Evolutionary conservation across 306 rosid species (phyloP).

Genomic region (Heteromeles arbutifolia): DNA sequence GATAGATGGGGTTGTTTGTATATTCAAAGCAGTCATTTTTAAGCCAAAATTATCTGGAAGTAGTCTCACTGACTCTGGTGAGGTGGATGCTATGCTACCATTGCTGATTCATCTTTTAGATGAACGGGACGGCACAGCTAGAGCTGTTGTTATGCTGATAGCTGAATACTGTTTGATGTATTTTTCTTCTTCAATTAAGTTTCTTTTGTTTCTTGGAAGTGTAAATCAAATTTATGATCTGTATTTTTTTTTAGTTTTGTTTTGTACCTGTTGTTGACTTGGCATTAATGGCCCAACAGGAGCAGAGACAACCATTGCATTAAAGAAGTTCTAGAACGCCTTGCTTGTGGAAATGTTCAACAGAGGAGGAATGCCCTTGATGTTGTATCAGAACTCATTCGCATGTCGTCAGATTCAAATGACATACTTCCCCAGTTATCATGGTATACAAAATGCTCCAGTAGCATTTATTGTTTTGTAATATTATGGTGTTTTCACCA

Average conservation of each 20-base stretch:
- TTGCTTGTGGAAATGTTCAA: constrained; percentile 47
- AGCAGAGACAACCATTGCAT: constrained; percentile 51
- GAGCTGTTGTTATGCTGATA: constrained; percentile 76
- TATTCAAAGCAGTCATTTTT: constrained; percentile 65
- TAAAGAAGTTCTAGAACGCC: constrained; percentile 62
- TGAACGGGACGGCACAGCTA: constrained; percentile 72
- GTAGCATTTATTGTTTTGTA: constrained; percentile 1
- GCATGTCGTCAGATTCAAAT: constrained; percentile 36
- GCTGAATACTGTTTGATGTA: constrained; percentile 85
- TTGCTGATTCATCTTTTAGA: constrained; percentile 67
- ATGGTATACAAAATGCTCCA: constrained; percentile 38
- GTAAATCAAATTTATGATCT: not conserved
- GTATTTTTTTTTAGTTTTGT: not conserved
- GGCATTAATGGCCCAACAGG: constrained; percentile 45
- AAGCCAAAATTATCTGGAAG: constrained; percentile 53
- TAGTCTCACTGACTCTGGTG: constrained; percentile 30
- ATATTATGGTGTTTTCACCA: not conserved
- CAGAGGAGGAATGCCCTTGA: constrained; percentile 85
- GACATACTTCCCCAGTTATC: constrained; percentile 33
- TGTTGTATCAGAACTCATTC: constrained; percentile 64
- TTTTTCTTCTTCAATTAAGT: constrained; percentile 16
- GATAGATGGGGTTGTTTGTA: constrained; percentile 51
- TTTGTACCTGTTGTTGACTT: constrained; percentile 17
- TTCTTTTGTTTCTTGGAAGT: constrained; percentile 8
- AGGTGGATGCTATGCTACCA: constrained; percentile 51